Percentiles rank a stretch among this genome's conserved stretches.
Conservation (phyloP, 768 basidiomycete genomes). For the Suillus discolor region DNA sequence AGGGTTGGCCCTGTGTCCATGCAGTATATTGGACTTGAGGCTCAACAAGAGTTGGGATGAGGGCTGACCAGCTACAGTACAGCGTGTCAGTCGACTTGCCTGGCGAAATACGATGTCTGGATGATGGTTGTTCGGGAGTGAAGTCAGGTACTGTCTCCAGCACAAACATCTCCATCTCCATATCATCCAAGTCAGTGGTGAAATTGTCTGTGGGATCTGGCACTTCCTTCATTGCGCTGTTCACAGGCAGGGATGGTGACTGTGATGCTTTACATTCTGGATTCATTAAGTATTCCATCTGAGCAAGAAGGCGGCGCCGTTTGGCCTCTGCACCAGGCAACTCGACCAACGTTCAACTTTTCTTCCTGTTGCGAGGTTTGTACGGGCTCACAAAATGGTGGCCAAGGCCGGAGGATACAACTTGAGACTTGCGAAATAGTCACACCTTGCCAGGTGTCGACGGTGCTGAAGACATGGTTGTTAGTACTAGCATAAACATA, state of each 20-base stretch:
- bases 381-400: constrained; percentile 9
- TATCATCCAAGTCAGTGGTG: neutral
- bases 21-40: constrained; percentile 1
- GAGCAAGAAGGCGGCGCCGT: neutral
- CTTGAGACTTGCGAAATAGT: neutral
- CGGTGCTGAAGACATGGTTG: too few species aligned
- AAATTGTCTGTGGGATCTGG: neutral
- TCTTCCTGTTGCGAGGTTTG: constrained; percentile 1
- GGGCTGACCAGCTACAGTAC: neutral
- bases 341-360: neutral
- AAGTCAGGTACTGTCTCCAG: neutral
- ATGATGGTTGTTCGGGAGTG: neutral
- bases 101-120: neutral
- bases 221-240: neutral
- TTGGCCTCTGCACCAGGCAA: neutral
- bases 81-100: neutral
- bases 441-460: neutral
- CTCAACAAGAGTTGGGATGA: constrained; percentile 1
- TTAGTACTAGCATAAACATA: neutral
- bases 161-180: neutral
- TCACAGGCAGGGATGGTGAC: neutral
- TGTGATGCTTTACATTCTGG: neutral
- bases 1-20: constrained; percentile 9
- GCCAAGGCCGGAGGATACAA: constrained; percentile 2
- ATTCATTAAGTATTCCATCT: neutral